phyloP scores from a whole-genome alignment of 2,329 filamentous ascomycete genomes.

The Aspergillus udagawae region DNA sequence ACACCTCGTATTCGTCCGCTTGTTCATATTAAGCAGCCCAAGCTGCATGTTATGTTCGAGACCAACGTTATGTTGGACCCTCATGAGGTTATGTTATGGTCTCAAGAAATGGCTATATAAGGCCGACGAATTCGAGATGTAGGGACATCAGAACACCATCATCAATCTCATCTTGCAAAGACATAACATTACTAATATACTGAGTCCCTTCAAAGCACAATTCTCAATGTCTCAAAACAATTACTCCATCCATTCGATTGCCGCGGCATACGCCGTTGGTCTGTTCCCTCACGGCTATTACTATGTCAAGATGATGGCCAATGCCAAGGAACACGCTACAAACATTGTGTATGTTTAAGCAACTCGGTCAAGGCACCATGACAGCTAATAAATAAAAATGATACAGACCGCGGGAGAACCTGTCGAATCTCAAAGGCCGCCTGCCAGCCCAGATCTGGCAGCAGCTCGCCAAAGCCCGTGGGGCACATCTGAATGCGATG shows the following conservation, averaged over 20 bases:
- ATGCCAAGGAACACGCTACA: slow-evolving; percentile 24
- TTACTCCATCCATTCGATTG: slow-evolving; percentile 30
- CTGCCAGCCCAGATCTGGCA: slow-evolving; percentile 21
- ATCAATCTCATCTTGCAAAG: not conserved
- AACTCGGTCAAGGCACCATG: not conserved
- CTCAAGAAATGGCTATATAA: not conserved
- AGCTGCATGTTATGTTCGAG: not conserved
- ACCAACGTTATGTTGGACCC: no score
- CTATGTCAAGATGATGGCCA: slow-evolving; percentile 27
- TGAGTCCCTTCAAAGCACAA: not conserved
- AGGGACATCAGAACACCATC: not conserved
- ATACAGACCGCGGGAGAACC: slow-evolving; percentile 29
- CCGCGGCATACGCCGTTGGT: slow-evolving; percentile 27
- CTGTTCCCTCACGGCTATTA: slow-evolving; percentile 30
- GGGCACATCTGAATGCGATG: slow-evolving; percentile 34
- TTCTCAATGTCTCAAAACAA: slow-evolving; percentile 17
- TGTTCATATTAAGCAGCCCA: no score
- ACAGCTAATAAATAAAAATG: not conserved
- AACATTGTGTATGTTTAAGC: slow-evolving; percentile 21
- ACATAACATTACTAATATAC: no score
- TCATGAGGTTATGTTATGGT: not conserved
- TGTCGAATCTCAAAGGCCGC: slow-evolving; percentile 23
- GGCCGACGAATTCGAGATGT: not conserved
- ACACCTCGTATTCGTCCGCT: not conserved
- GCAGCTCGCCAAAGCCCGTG: slow-evolving; percentile 23